Evolutionary conservation across 202 grass and related monocot genomes (phyloP).

Genomic region (Digitaria exilis): DNA sequence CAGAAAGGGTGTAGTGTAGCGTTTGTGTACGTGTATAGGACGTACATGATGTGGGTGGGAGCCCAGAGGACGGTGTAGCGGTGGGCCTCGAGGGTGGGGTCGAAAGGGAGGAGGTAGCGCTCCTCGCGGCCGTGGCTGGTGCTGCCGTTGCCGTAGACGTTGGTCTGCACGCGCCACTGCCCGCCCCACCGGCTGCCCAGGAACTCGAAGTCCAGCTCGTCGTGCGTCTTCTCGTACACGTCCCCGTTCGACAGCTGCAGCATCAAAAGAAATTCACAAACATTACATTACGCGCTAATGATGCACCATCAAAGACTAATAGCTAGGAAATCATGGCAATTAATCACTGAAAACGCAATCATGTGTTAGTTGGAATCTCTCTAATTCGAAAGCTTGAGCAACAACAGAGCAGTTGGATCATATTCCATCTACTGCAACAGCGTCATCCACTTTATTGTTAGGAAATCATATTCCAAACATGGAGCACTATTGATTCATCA

Average conservation of each 20-base stretch:
- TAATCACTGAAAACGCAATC: background rate
- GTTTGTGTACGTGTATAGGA: too few relatives aligned
- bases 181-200: slow-evolving; percentile 76
- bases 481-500: background rate
- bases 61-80: slow-evolving; percentile 82
- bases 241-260: slow-evolving; percentile 82
- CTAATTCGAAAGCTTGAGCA: background rate
- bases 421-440: background rate
- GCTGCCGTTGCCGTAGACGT: slow-evolving; percentile 94
- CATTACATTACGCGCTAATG: background rate
- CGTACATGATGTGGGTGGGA: slow-evolving; percentile 70
- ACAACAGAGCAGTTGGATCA: background rate
- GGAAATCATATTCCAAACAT: too few relatives aligned
- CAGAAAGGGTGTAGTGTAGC: background rate
- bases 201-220: slow-evolving; percentile 96
- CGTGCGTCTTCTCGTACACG: slow-evolving; percentile 89
- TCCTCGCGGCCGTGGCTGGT: slow-evolving; percentile 86
- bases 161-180: slow-evolving; percentile 87
- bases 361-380: background rate
- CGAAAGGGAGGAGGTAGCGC: slow-evolving; percentile 91
- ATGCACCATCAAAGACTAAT: background rate
- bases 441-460: background rate
- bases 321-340: background rate
- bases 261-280: background rate
- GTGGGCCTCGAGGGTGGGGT: slow-evolving; percentile 67